Evolutionary conservation across 1,284 basidiomycete genomes (phyloP).

Genomic region (Schizophyllum amplum): DNA sequence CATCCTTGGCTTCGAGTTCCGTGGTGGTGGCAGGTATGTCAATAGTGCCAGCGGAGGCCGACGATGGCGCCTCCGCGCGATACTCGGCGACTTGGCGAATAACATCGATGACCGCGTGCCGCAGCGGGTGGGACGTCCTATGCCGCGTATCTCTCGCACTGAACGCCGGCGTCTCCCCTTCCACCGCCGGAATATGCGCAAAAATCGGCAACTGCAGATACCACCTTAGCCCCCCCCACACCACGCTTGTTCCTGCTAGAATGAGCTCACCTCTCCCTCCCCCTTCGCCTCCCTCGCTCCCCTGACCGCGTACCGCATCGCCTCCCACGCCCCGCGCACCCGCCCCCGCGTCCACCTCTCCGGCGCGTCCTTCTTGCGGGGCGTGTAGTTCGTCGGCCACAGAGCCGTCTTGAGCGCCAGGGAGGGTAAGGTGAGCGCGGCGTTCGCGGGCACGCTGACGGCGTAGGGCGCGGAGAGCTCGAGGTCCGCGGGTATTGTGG

Average conservation of each 20-base stretch:
- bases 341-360: conserved; percentile 62
- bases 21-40: background rate
- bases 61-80: conserved; percentile 23
- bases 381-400: conserved; percentile 81
- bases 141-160: conserved; percentile 64
- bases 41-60: background rate
- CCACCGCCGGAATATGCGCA: conserved; percentile 50
- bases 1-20: conserved; percentile 4
- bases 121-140: conserved; percentile 65
- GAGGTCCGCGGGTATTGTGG: conserved; percentile 30
- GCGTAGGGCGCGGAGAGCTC: conserved; percentile 42
- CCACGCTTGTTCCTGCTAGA: too few relatives aligned
- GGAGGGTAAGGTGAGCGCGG: conserved; percentile 67
- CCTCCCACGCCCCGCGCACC: conserved; percentile 67
- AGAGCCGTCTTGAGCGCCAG: conserved; percentile 56
- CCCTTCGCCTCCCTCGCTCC: conserved; percentile 40
- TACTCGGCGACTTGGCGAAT: conserved; percentile 61
- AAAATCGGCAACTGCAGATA: conserved; percentile 76
- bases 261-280: conserved; percentile 59
- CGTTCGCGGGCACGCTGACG: conserved; percentile 56
- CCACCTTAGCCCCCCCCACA: too few relatives aligned
- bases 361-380: conserved; percentile 59
- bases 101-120: conserved; percentile 76
- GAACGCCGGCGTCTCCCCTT: conserved; percentile 32
- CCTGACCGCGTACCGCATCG: conserved; percentile 44